Base-by-base conservation (phyloP, 441 rosid genomes). In the Omphalea diandra region DNA sequence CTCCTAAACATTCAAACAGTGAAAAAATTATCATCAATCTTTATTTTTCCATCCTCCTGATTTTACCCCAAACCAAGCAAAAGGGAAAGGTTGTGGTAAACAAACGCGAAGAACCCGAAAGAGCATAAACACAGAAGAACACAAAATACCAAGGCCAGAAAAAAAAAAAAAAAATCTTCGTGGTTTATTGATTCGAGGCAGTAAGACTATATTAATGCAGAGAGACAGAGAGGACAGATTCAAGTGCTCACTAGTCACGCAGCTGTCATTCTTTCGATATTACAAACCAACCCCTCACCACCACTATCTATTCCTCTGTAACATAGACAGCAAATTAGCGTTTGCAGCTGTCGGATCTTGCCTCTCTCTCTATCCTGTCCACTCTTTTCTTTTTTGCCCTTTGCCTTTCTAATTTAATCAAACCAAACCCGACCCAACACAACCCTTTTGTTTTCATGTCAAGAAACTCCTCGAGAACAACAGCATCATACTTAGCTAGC, bases 261-360 rank as follows among this genome's bases (percentile, higher is more conserved):
- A 82, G 86, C 87, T 85, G 87, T 80, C 88, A 78, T 75, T n/a
- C n/a, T n/a, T n/a, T 80, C 71, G 76, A 73, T 63, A 61, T 67
- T 66, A 71, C 80, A 75, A 61, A 67, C 35, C 72, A 49, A 41
- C 62, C 55, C 53, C 58, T 46, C 74, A 18, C 9, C 35, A 65
- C 57, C 68, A 36, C n/a, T 71, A 69, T 75, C 69, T 53, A n/a
- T n/a, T 80, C 57, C 57, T 66, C 33, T 36, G 26, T 43, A 33
- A n/a, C n/a, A n/a, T n/a, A n/a, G 84, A 82, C 89, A 83, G 87
- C 89, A 84, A 85, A 83, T 79, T 53, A 77, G 81, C 59, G 83
- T 80, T 81, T 83, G 88, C 85, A 82, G 63, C 80, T 84, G 87
- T 82, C 84, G 81, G 82, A 74, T 49, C 72, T 68, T 46, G 63